phyloP scores from a whole-genome alignment of 768 basidiomycete species.

The Sarcomyxa edulis region DNA sequence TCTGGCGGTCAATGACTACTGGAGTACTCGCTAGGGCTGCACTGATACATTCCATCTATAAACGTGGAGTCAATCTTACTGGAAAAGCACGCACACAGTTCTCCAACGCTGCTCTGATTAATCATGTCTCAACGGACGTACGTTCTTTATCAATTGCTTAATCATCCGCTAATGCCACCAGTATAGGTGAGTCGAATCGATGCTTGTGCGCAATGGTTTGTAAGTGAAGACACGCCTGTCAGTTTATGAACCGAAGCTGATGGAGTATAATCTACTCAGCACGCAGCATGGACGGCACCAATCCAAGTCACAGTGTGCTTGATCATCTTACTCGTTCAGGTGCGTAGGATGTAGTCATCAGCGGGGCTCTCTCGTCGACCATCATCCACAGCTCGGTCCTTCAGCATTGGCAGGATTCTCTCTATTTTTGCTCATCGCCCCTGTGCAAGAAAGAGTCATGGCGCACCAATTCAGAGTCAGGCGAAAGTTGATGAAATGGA shows the following conservation, averaged over 20 bases:
- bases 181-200: constrained; percentile 50
- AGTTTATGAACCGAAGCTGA: too few relatives aligned
- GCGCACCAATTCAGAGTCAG: constrained; percentile 49
- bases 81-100: constrained; percentile 60
- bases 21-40: constrained; percentile 63
- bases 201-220: constrained; percentile 68
- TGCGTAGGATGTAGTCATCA: constrained; percentile 13
- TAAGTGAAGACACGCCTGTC: constrained; percentile 26
- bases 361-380: not conserved
- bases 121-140: constrained; percentile 65
- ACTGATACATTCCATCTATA: constrained; percentile 66
- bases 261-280: too few relatives aligned
- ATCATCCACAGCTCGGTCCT: constrained; percentile 48
- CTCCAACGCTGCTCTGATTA: constrained; percentile 55
- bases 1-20: constrained; percentile 63
- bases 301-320: constrained; percentile 59
- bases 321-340: constrained; percentile 54
- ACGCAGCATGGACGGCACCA: constrained; percentile 59
- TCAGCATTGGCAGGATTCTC: constrained; percentile 69
- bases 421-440: constrained; percentile 56
- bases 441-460: constrained; percentile 63
- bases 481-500: constrained; percentile 52
- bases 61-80: constrained; percentile 59
- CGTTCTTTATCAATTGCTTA: constrained; percentile 14
- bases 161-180: constrained; percentile 1